Percentiles rank a stretch among this genome's conserved stretches.
Evolutionary conservation across 192 early-diverging fungal species (phyloP).

Genomic region (Glomus cerebriforme): DNA sequence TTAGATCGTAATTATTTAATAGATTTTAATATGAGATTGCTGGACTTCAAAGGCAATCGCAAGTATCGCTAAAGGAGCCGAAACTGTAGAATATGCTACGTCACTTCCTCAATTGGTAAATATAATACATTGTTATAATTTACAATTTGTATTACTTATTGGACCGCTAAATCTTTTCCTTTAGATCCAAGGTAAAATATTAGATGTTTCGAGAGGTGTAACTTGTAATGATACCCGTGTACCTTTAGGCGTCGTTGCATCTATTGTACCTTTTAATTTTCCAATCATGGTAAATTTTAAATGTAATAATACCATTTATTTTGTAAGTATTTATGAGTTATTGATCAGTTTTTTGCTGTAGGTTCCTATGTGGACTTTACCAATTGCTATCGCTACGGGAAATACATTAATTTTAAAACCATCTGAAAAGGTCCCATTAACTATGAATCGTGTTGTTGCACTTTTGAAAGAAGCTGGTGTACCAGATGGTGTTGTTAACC

Average conservation of each 20-base stretch:
- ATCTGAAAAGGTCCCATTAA: constrained; percentile 80
- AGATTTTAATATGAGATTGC: background rate
- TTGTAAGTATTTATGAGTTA: background rate
- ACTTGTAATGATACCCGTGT: constrained; percentile 64
- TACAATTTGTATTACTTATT: background rate
- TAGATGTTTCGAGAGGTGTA: constrained; percentile 68
- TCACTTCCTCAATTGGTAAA: constrained; percentile 61
- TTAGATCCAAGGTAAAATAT: constrained; percentile 52
- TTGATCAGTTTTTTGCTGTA: background rate
- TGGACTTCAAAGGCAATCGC: constrained; percentile 47
- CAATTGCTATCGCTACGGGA: constrained; percentile 66
- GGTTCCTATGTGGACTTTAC: constrained; percentile 82
- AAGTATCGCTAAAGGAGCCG: constrained; percentile 75
- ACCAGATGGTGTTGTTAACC: constrained; percentile 75
- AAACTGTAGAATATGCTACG: constrained; percentile 78
- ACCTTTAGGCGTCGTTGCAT: constrained; percentile 74
- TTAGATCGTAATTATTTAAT: background rate
- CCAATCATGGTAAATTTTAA: constrained; percentile 61
- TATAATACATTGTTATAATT: background rate
- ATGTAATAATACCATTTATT: background rate
- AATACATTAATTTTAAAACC: constrained; percentile 82
- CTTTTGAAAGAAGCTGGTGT: constrained; percentile 61
- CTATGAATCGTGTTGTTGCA: constrained; percentile 68
- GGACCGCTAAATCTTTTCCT: background rate
- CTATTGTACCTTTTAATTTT: constrained; percentile 84